Evolutionary conservation across 805 yeast species (phyloP).

Genomic region (Metschnikowia colocasiae): DNA sequence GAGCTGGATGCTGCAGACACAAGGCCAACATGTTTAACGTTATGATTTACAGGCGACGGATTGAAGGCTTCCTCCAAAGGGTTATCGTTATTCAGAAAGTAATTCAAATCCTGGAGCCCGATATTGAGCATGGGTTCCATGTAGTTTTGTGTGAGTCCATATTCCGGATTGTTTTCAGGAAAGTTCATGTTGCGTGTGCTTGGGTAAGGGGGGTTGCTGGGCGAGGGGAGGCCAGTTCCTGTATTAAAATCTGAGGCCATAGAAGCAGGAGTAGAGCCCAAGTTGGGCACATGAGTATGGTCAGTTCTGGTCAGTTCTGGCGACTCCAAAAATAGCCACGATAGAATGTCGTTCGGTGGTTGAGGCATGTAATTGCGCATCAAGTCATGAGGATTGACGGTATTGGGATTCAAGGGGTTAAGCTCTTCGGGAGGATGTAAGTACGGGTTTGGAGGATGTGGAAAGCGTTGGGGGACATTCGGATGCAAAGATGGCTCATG

Average conservation of each 20-base stretch:
- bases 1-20: slow-evolving; percentile 29
- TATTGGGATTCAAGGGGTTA: neutral
- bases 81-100: slow-evolving; percentile 34
- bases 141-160: neutral
- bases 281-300: neutral
- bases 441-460: neutral
- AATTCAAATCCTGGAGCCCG: slow-evolving; percentile 36
- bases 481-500: neutral
- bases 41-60: slow-evolving; percentile 4
- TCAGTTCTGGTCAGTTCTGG: slow-evolving; percentile 2
- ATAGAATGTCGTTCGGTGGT: slow-evolving; percentile 35
- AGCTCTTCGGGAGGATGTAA: neutral
- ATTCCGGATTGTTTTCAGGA: neutral
- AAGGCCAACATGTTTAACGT: neutral
- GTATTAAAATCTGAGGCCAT: neutral
- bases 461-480: neutral
- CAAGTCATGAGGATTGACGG: slow-evolving; percentile 3
- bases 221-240: neutral
- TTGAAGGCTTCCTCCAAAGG: slow-evolving; percentile 37
- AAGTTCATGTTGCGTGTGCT: neutral
- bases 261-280: neutral
- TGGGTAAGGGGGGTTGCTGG: neutral
- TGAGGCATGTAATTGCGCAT: slow-evolving; percentile 18
- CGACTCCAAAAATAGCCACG: slow-evolving; percentile 30
- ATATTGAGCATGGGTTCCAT: slow-evolving; percentile 16